phyloP scores from a whole-genome alignment of 129 eudicot genomes.

The Tagetes erecta region DNA sequence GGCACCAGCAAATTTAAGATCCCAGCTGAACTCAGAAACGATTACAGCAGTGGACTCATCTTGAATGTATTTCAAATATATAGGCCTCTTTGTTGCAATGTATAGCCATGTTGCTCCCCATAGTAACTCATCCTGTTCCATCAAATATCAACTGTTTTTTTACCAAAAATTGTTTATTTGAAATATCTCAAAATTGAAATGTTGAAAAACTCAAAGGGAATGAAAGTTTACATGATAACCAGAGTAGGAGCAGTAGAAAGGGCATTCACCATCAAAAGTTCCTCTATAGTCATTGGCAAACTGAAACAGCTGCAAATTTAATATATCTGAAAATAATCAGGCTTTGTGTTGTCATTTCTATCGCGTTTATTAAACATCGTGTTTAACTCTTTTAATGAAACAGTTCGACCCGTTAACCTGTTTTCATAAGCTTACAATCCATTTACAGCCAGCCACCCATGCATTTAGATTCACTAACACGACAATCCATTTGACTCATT shows the following conservation, averaged over 20 bases:
- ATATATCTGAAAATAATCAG: background rate
- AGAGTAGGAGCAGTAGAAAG: conserved; percentile 85
- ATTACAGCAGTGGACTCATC: conserved; percentile 55
- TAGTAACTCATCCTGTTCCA: conserved; percentile 69
- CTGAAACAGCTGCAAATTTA: conserved; percentile 56
- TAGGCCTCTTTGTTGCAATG: conserved; percentile 50
- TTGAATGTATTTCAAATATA: conserved; percentile 44
- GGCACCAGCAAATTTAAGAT: conserved; percentile 76
- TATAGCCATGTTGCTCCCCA: conserved; percentile 96
- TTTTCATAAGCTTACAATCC: too few species aligned
- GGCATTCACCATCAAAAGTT: conserved; percentile 90
- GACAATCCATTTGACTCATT: too few species aligned
- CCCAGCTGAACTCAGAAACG: conserved; percentile 82
- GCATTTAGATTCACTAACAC: too few species aligned
- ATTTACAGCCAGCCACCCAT: too few species aligned
- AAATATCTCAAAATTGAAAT: background rate
- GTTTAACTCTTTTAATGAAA: background rate
- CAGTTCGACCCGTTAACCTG: background rate
- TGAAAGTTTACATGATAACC: conserved; percentile 60
- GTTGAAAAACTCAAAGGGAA: background rate
- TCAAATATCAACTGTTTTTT: background rate
- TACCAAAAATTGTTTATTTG: background rate
- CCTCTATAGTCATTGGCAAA: conserved; percentile 65
- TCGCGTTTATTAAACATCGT: background rate
- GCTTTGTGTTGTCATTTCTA: background rate